Base-by-base conservation (phyloP, 83 land plant genomes). In the Larix sibirica region DNA sequence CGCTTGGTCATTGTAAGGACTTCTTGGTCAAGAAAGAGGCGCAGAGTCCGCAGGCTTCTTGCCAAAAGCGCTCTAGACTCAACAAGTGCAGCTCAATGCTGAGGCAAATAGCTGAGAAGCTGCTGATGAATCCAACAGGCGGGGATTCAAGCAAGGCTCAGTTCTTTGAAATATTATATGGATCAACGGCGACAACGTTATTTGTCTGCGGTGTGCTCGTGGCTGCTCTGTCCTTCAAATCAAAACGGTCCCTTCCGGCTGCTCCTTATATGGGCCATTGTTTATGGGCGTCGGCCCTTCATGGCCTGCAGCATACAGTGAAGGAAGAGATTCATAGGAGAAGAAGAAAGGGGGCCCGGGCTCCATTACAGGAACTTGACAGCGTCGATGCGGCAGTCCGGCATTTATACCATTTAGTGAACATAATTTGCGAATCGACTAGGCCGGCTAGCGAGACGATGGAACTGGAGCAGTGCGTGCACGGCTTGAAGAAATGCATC, bases 61-160 rank as follows among this genome's bases (percentile, higher is more conserved):
- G 9, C 23, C 31, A 77, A 36, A 62, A n/a, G 23, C 26, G 5
- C 58, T 83, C 67, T 13, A 16, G n/a, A 63, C 44, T 83, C 12
- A 67, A 83, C 18, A 79, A 60, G 36, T 83, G 84, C 84, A 76
- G 68, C 64, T 83, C 84, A 0, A 62, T 79, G 28, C 24, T 83
- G 67, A 26, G 84, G 50, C 38, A 62, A 8, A 83, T 83, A 36
- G 82, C 67, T 0, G 82, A 79, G 33, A 83, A 80, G 68, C n/a
- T 83, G 4, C 42, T 9, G 80, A 21, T 18, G 76, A 42, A 21
- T 33, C 75, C 23, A 20, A 40, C 75, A 8, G 4, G 47, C 7
- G 47, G 47, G 47, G 7, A 42, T 42, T 1, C 10, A 14, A 44
- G 23, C 47, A 28, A 47, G 36, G 64, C 36, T 6, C 28, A 33